A percentile compares a stretch with the other conserved stretches of the same genome.
These are phyloP conservation scores for Zymoseptoria crescenta DNA, from an alignment of 2,329 filamentous ascomycete species.

Conservation along the genomic window DNA sequence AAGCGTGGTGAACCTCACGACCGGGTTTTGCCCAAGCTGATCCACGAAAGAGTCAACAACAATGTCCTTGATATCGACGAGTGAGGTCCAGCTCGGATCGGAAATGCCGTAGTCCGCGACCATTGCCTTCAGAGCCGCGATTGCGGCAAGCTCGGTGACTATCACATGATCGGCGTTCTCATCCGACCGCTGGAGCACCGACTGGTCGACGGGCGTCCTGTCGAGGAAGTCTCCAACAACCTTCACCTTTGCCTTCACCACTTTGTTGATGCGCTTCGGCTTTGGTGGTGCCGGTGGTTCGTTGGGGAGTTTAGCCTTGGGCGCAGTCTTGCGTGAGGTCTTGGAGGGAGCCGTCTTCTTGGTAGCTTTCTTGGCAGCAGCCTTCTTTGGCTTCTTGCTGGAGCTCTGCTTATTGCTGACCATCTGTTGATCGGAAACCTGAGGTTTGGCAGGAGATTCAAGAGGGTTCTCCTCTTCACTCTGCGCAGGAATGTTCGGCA, in stretches of 20 bases:
- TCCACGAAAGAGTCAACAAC: conserved; percentile 1
- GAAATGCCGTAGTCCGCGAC: conserved; percentile 2
- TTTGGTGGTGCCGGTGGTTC: neutral
- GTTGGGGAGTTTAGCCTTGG: neutral
- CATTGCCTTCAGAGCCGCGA: conserved; percentile 3
- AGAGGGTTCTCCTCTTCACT: neutral
- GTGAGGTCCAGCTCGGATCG: neutral
- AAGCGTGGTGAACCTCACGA: neutral
- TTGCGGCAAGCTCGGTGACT: conserved; percentile 1
- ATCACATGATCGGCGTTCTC: conserved; percentile 1
- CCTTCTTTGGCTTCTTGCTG: conserved; percentile 1
- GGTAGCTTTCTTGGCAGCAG: conserved; percentile 1
- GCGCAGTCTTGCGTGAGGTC: neutral
- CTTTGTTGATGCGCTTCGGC: conserved; percentile 2
- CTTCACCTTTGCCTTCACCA: conserved; percentile 1
- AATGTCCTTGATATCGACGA: conserved; percentile 4
- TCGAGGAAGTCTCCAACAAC: conserved; percentile 2
- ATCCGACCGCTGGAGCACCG: neutral
- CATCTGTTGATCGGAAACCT: neutral
- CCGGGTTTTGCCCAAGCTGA: neutral
- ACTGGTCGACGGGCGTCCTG: neutral
- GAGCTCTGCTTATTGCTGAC: neutral
- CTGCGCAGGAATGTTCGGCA: neutral
- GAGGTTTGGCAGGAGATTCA: neutral
- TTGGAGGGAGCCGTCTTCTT: neutral